These are phyloP conservation scores for Endoconidiophora laricicola DNA, from an alignment of 2,329 filamentous ascomycete genomes.

Conservation along the genomic window DNA sequence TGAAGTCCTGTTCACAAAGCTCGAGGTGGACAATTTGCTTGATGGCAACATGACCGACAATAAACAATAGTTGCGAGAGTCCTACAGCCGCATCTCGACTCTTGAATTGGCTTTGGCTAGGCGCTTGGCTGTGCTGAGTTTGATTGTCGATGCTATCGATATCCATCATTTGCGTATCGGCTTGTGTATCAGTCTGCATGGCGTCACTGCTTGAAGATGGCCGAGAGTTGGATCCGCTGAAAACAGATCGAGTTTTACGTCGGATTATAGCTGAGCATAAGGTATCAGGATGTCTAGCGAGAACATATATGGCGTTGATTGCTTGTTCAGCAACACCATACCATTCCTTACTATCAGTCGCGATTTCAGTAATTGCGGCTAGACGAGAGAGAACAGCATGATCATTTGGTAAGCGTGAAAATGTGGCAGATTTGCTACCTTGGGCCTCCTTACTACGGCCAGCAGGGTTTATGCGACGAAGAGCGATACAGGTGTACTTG, in stretches of 20 bases:
- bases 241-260: conserved; percentile 73
- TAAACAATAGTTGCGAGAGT: conserved; percentile 81
- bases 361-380: conserved; percentile 69
- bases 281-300: conserved; percentile 86
- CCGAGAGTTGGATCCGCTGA: conserved; percentile 26
- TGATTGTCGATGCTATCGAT: conserved; percentile 16
- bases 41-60: conserved; percentile 90
- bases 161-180: conserved; percentile 15
- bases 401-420: conserved; percentile 74
- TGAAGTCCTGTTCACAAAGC: conserved; percentile 94
- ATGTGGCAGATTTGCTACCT: conserved; percentile 51
- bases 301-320: conserved; percentile 82
- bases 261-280: conserved; percentile 83
- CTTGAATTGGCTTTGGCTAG: conserved; percentile 23
- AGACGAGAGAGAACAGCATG: conserved; percentile 72
- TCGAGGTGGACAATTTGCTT: conserved; percentile 98
- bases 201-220: conserved; percentile 20
- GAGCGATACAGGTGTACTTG: conserved; percentile 87
- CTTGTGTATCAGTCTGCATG: conserved; percentile 18
- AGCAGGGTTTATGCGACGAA: conserved; percentile 75
- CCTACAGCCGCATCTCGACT: conserved; percentile 50
- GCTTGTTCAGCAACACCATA: conserved; percentile 92
- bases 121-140: conserved; percentile 19
- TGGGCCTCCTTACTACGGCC: conserved; percentile 45
- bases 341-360: conserved; percentile 88